Percentiles rank a stretch among this genome's conserved stretches.
Evolutionary conservation across 2,329 filamentous ascomycete genomes (phyloP).

Genomic region (Furcasterigmium furcatum): DNA sequence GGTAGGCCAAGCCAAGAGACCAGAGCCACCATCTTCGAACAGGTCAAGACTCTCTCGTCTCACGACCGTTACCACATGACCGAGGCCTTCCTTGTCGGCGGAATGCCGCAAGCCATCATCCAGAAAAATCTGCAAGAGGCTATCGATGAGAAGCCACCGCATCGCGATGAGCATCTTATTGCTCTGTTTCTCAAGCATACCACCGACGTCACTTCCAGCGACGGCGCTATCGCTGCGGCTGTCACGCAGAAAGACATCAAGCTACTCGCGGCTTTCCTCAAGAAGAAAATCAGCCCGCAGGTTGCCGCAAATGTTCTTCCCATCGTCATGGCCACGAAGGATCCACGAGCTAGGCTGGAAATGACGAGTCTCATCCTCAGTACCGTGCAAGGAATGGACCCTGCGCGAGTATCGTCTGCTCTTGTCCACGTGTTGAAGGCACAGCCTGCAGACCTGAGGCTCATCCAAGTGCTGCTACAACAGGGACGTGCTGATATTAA

Average conservation of each 20-base stretch:
- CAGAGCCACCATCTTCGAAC: slow-evolving; percentile 44
- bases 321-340: slow-evolving; percentile 41
- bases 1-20: slow-evolving; percentile 44
- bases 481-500: slow-evolving; percentile 53
- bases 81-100: slow-evolving; percentile 45
- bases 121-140: slow-evolving; percentile 48
- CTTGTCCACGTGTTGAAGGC: slow-evolving; percentile 38
- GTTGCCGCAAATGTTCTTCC: slow-evolving; percentile 45
- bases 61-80: slow-evolving; percentile 44
- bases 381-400: slow-evolving; percentile 39
- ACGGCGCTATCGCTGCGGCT: slow-evolving; percentile 44
- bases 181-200: slow-evolving; percentile 47
- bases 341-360: slow-evolving; percentile 37
- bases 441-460: slow-evolving; percentile 44
- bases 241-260: slow-evolving; percentile 44
- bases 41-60: slow-evolving; percentile 37
- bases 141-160: slow-evolving; percentile 43
- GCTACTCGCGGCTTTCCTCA: slow-evolving; percentile 41
- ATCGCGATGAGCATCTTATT: slow-evolving; percentile 49
- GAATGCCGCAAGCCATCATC: slow-evolving; percentile 42
- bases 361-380: slow-evolving; percentile 44
- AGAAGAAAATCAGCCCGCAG: slow-evolving; percentile 39
- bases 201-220: slow-evolving; percentile 52
- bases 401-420: slow-evolving; percentile 37
- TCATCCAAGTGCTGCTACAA: slow-evolving; percentile 45